Evolutionary conservation across 768 basidiomycete species (phyloP).

Genomic region (Lepiota brunneoincarnata): DNA sequence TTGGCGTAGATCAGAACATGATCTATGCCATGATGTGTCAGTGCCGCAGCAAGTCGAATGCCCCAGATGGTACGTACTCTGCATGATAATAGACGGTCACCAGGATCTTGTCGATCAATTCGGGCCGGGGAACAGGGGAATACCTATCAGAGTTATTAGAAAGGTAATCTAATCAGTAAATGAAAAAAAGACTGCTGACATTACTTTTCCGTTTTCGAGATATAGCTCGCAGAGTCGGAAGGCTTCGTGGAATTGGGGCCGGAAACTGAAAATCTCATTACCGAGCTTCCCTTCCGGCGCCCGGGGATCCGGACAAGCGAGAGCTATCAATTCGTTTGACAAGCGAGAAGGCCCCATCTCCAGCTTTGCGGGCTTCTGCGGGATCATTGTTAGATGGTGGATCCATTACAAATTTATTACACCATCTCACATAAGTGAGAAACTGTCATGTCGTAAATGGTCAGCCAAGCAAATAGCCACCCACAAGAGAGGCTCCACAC

Average conservation of each 20-base stretch:
- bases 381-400: not conserved
- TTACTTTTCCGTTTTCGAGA: constrained; percentile 55
- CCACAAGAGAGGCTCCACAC: constrained; percentile 30
- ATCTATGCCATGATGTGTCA: not conserved
- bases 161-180: not conserved
- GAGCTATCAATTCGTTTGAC: constrained; percentile 23
- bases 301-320: constrained; percentile 31
- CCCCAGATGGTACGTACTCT: constrained; percentile 32
- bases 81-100: constrained; percentile 52
- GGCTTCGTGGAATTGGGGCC: constrained; percentile 61
- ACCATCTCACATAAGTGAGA: constrained; percentile 49
- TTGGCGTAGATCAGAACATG: constrained; percentile 8
- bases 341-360: constrained; percentile 5
- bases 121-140: constrained; percentile 47
- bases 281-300: constrained; percentile 33
- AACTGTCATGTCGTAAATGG: constrained; percentile 35
- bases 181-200: constrained; percentile 37
- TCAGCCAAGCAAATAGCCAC: not conserved
- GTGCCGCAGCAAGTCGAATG: not conserved
- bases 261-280: constrained; percentile 39
- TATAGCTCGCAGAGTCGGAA: constrained; percentile 61
- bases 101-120: constrained; percentile 57
- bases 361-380: constrained; percentile 24
- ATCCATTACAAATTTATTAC: not conserved
- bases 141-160: constrained; percentile 37